Evolutionary conservation across 2,329 filamentous ascomycete species (phyloP).

Genomic region (Fusarium subglutinans): DNA sequence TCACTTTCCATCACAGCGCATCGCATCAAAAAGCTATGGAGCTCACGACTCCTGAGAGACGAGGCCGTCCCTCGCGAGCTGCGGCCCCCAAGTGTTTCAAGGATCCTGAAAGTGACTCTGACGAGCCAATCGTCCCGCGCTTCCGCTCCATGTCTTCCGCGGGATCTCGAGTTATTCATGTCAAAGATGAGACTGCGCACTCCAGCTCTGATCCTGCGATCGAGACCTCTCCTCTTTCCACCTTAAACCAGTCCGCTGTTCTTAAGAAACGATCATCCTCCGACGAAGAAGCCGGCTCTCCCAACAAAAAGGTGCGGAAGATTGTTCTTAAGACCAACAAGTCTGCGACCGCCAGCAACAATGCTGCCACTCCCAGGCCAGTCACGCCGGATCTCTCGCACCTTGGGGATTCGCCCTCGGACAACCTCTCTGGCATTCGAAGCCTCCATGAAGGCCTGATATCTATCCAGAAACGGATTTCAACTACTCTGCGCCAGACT

Average conservation of each 20-base stretch:
- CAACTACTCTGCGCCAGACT: neutral
- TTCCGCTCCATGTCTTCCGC: neutral
- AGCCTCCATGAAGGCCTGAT: neutral
- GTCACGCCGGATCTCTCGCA: neutral
- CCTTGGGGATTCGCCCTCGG: neutral
- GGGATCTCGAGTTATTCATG: neutral
- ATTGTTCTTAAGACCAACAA: conserved; percentile 1
- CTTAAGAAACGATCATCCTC: neutral
- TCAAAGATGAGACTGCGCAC: neutral
- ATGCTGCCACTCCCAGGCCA: neutral
- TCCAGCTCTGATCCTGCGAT: neutral
- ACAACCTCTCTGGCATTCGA: neutral
- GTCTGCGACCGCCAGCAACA: neutral
- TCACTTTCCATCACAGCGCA: neutral
- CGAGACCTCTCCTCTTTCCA: neutral
- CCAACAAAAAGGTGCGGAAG: conserved; percentile 9
- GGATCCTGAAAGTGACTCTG: conserved; percentile 2
- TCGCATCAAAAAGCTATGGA: neutral
- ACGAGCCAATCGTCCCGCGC: neutral
- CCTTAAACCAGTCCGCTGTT: neutral
- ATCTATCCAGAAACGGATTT: neutral
- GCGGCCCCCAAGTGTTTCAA: conserved; percentile 11
- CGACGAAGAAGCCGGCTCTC: neutral
- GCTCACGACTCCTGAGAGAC: neutral
- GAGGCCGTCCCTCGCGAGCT: conserved; percentile 12